These are phyloP conservation scores for Caryopteris hybrid DNA, from an alignment of 305 asterid species.

Conservation along the genomic window DNA sequence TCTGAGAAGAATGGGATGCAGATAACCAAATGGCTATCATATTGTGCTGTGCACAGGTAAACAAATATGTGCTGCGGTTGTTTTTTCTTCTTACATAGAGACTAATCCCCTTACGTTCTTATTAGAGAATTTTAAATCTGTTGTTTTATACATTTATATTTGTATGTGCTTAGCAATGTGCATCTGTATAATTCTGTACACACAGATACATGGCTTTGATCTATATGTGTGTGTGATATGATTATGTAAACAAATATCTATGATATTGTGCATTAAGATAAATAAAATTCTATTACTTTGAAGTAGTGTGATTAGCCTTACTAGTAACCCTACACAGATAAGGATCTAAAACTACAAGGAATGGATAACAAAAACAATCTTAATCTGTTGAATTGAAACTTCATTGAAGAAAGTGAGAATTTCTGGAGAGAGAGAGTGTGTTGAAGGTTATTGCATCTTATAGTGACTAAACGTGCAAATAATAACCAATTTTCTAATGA, in stretches of 20 bases:
- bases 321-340: neutral
- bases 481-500: neutral
- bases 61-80: neutral
- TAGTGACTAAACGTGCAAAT: neutral
- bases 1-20: constrained; percentile 71
- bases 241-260: neutral
- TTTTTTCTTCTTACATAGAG: constrained; percentile 5
- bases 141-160: neutral
- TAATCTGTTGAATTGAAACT: neutral
- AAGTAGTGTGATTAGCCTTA: neutral
- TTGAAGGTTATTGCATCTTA: neutral
- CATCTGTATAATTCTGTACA: neutral
- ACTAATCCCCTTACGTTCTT: neutral
- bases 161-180: neutral
- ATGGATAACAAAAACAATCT: neutral
- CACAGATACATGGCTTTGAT: neutral
- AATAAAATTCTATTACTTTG: too few relatives aligned
- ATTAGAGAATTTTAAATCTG: neutral
- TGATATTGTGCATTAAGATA: neutral
- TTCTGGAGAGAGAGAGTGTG: too few relatives aligned
- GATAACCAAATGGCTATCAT: constrained; percentile 72
- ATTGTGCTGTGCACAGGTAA: constrained; percentile 86
- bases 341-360: neutral
- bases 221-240: neutral
- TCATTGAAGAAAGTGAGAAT: neutral